These are phyloP conservation scores for Ceratocystis variospora DNA, from an alignment of 2,329 filamentous ascomycete genomes.

Conservation along the genomic window DNA sequence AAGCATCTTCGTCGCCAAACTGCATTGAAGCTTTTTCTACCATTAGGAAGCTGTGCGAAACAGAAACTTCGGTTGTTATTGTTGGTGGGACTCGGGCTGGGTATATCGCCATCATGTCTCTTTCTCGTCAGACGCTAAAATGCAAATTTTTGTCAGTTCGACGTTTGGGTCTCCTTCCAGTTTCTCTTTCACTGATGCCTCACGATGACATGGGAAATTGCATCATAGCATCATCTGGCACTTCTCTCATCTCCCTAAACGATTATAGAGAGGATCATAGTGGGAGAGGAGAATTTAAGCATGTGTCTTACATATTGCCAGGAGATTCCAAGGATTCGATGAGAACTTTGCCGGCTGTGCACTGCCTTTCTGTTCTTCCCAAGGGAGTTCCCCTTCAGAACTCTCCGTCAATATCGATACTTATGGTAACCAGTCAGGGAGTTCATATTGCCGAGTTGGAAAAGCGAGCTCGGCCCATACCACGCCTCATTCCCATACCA, in stretches of 20 bases:
- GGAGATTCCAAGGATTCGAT: conserved; percentile 34
- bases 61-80: conserved; percentile 25
- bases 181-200: conserved; percentile 17
- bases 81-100: conserved; percentile 40
- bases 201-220: conserved; percentile 19
- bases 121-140: conserved; percentile 1
- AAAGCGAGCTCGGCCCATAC: conserved; percentile 33
- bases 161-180: conserved; percentile 27
- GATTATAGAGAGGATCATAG: conserved; percentile 25
- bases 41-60: conserved; percentile 28
- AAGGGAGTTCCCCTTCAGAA: neutral
- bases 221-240: conserved; percentile 37
- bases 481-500: conserved; percentile 34
- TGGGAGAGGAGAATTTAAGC: conserved; percentile 25
- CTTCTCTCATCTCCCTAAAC: conserved; percentile 32
- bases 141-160: conserved; percentile 14
- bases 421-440: conserved; percentile 37
- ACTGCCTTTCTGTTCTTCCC: conserved; percentile 10
- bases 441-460: conserved; percentile 43
- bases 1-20: conserved; percentile 12
- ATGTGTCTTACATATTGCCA: conserved; percentile 37
- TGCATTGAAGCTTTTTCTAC: conserved; percentile 34
- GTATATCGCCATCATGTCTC: conserved; percentile 32
- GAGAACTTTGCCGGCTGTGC: neutral
- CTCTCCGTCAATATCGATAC: conserved; percentile 5